Evolutionary conservation across 176 grass and related monocot genomes (phyloP), one percentile per base, ranked within the genome.

Genomic region (barley (Hordeum vulgare)): DNA sequence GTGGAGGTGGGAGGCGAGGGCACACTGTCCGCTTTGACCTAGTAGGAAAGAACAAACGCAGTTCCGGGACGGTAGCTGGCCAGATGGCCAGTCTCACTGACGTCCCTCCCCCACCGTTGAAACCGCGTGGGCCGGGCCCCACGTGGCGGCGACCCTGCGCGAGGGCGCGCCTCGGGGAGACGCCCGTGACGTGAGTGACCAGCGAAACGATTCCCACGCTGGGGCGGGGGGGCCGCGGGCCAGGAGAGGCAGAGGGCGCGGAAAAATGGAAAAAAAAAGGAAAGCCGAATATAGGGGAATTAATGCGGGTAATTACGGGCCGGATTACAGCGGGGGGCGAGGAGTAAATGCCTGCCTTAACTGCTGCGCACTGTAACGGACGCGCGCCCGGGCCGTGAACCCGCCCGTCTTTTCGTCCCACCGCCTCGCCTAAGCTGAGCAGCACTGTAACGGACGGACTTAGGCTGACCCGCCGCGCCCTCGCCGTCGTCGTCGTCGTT

Each of bases 221-320:
- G 70, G 4, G 3, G 1, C 4, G 70, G 70, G 70, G 70, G 70
- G 0, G 25, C 70, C 25, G 14, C 14, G 67, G 13, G 67, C 2
- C 37, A 71, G 67, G 11, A 23, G 35, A 37, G 31, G 33, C 29
- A 14, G 10, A 24, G 69, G 11, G 40, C 40, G 41, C 9, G 26
- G 41, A 69, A 14, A 71, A 69, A 25, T 28, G 61, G 24, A 13
- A 68, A 6, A 13, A 68, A 6, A 21, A 14, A 26, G 20, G 53
- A 73, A 28, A 4, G 70, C 27, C 29, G 3, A 18, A 28, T 28
- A 73, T 28, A 18, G 70, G 70, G 14, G 45, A 74, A 11, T 88
- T 74, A 88, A 74, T 88, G 86, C 67, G n/a, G 66, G 86, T 74
- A 88, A 84, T 88, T 84, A 84, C 20, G 45, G 45, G 58, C 13